These are phyloP conservation scores for Penicillium fimorum DNA, from an alignment of 495 filamentous ascomycete genomes.

Conservation along the genomic window DNA sequence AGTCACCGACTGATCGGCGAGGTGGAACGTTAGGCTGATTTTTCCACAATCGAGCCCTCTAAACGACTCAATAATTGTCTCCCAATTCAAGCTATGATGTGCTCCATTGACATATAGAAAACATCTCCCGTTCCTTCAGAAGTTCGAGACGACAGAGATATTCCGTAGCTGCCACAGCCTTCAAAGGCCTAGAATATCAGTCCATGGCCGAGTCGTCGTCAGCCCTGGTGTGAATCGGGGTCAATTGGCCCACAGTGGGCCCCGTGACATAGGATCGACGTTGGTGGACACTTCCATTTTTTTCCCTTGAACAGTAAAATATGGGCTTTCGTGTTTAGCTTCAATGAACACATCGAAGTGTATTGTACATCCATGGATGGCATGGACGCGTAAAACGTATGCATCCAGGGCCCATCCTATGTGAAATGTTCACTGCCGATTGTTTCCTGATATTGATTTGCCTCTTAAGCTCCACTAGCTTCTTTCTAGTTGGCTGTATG, in stretches of 20 bases:
- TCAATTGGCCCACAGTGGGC: constrained; percentile 10
- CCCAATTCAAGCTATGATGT: not conserved
- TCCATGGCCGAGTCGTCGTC: constrained; percentile 18
- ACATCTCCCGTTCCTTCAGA: not conserved
- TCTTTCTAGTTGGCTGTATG: constrained; percentile 1
- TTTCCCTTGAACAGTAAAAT: not conserved
- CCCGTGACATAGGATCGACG: constrained; percentile 18
- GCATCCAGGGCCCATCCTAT: not conserved
- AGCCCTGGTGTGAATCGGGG: constrained; percentile 14
- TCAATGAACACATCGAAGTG: not conserved
- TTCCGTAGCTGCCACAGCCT: too few relatives aligned
- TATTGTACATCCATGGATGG: not conserved
- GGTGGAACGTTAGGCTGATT: constrained; percentile 9
- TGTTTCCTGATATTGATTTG: constrained; percentile 7
- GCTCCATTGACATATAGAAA: too few relatives aligned
- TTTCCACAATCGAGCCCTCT: not conserved
- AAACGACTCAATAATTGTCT: not conserved
- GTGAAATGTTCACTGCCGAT: not conserved
- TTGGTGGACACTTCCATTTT: not conserved
- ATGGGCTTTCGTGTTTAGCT: not conserved
- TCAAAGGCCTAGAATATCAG: not conserved
- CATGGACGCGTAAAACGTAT: not conserved
- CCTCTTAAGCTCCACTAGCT: not conserved
- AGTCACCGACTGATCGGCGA: constrained; percentile 14
- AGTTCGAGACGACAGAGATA: not conserved